Conservation (phyloP, 495 filamentous ascomycete genomes). For the Aspergillus bridgeri region DNA sequence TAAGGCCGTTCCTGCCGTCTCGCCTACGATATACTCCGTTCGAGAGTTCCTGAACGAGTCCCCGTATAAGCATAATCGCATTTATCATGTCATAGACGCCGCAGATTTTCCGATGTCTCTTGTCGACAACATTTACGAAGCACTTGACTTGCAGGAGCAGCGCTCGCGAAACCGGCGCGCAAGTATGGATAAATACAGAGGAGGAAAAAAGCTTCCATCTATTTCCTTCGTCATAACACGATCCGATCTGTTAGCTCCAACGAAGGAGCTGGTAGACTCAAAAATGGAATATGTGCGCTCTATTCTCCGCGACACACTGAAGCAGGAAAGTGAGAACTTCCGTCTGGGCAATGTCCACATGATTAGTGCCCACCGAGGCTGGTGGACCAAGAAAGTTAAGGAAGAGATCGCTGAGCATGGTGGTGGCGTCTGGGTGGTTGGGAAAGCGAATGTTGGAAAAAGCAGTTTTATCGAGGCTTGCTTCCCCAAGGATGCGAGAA, state of each 20-base stretch:
- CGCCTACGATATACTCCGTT: slow-evolving; percentile 76
- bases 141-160: slow-evolving; percentile 60
- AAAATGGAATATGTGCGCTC: slow-evolving; percentile 78
- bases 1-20: slow-evolving; percentile 61
- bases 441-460: slow-evolving; percentile 97
- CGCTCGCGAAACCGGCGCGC: slow-evolving; percentile 75
- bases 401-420: slow-evolving; percentile 76
- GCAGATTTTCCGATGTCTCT: slow-evolving; percentile 96
- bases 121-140: slow-evolving; percentile 58
- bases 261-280: slow-evolving; percentile 72
- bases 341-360: slow-evolving; percentile 80
- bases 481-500: slow-evolving; percentile 74
- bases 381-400: slow-evolving; percentile 87
- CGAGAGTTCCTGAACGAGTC: slow-evolving; percentile 79
- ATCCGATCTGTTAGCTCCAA: slow-evolving; percentile 77
- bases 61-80: slow-evolving; percentile 80
- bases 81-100: slow-evolving; percentile 97
- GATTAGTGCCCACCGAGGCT: slow-evolving; percentile 75
- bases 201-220: slow-evolving; percentile 56
- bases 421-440: slow-evolving; percentile 93
- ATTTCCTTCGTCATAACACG: slow-evolving; percentile 88
- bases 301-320: slow-evolving; percentile 69
- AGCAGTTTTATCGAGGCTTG: slow-evolving; percentile 82
- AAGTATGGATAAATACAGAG: slow-evolving; percentile 55
- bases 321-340: slow-evolving; percentile 53